Evolutionary conservation across 192 early-diverging fungal genomes (phyloP), one percentile per base, ranked within the genome.

Genomic region (Kickxella alabastrina): DNA sequence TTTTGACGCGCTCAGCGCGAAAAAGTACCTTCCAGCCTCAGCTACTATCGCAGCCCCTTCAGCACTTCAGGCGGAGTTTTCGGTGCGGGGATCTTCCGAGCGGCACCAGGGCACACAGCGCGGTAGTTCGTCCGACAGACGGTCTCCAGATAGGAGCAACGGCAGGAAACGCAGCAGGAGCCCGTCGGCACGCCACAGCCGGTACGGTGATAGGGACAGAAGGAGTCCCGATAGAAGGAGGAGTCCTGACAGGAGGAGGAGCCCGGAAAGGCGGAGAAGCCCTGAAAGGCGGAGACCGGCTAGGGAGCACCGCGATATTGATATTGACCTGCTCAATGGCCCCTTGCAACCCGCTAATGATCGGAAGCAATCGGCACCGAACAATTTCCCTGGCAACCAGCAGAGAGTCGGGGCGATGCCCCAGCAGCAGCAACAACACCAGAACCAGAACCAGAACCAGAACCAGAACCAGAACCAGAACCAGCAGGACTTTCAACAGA

Each of bases 1-100:
- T 22, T 73, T 73, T 52, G 56, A 57, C 1, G 54, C 62, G 6
- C 47, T 73, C 10, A 49, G 32, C 6, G 43, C 15, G 3, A 61
- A 54, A 45, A 40, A 64, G 52, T 71, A 65, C 27, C 19, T 73
- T 19, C 44, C 62, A 8, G 14, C 14, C 38, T 24, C 2, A 32
- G 14, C 12, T 19, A 7, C 5, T 2, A 27, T 4, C 44, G 15
- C 14, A 22, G 21, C 13, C 10, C 6, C 2, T n/a, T n/a, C 23
- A 25, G 23, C 24, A 12, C 4, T 22, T 24, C 13, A 6, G 32
- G 6, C 38, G 4, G 10, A 15, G 38, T 40, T n/a, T n/a, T 19
- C 41, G 22, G 15, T 21, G 2, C 43, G 24, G 24, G 24, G 43
- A 1, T 44, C 43, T 2, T 12, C 21, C 43, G 25, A 12, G 25